These are phyloP conservation scores for Salvia splendens DNA, from an alignment of 257 asterid species.

Conservation along the genomic window DNA sequence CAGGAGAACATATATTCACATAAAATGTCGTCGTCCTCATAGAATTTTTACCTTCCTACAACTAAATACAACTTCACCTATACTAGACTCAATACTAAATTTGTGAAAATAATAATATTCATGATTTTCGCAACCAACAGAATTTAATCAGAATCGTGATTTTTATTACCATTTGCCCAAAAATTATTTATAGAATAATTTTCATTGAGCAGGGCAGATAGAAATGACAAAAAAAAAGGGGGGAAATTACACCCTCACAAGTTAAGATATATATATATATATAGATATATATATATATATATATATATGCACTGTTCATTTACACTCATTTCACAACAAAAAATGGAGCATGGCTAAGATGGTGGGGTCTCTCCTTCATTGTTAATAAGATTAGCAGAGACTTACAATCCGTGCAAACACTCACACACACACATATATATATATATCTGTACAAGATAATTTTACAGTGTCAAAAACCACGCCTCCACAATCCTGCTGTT, in stretches of 20 bases:
- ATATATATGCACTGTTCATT: conserved; percentile 31
- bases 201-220: not conserved
- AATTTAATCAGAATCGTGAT: too few species aligned
- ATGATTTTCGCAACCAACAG: too few species aligned
- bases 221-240: not conserved
- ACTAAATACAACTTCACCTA: too few species aligned
- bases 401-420: conserved; percentile 35
- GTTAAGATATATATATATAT: conserved; percentile 25
- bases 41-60: too few species aligned
- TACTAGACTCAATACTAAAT: too few species aligned
- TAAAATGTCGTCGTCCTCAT: too few species aligned
- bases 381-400: conserved; percentile 28
- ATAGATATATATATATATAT: conserved; percentile 31
- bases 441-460: conserved; percentile 49
- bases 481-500: conserved; percentile 30
- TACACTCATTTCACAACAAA: conserved; percentile 43
- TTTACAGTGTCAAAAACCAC: conserved; percentile 39
- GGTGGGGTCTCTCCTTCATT: conserved; percentile 17
- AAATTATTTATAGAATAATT: not conserved
- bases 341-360: conserved; percentile 32
- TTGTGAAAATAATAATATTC: too few species aligned
- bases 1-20: too few species aligned
- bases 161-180: too few species aligned
- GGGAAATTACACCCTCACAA: conserved; percentile 22
- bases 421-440: not conserved